These are phyloP conservation scores for Suhomyces chickasaworum DNA, from an alignment of 1,139 yeast genomes.

Conservation along the genomic window DNA sequence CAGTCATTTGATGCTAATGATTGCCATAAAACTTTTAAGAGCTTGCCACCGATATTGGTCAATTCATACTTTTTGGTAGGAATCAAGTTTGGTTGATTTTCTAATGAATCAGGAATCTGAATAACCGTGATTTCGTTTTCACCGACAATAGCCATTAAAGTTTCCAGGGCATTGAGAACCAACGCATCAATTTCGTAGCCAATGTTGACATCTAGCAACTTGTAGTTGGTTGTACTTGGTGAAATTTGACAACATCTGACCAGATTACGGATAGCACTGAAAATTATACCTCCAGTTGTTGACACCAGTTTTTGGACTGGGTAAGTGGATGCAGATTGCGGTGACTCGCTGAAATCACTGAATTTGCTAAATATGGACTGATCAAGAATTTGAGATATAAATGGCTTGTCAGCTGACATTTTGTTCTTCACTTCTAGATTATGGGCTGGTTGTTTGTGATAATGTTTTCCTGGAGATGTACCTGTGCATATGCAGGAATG, in stretches of 20 bases:
- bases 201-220: constrained; percentile 16
- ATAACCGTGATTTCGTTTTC: constrained; percentile 28
- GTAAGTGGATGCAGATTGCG: not conserved
- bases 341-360: not conserved
- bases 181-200: constrained; percentile 28
- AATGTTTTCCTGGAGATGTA: not conserved
- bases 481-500: not conserved
- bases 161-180: constrained; percentile 32
- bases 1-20: constrained; percentile 29
- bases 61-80: constrained; percentile 22
- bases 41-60: constrained; percentile 19
- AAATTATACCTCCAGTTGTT: constrained; percentile 32
- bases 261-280: constrained; percentile 31
- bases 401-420: constrained; percentile 2
- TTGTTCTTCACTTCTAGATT: not conserved
- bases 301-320: constrained; percentile 14
- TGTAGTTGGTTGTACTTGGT: constrained; percentile 26
- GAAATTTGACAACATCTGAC: constrained; percentile 34
- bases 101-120: constrained; percentile 23
- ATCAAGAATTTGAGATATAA: constrained; percentile 9
- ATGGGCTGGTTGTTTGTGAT: not conserved
- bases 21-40: constrained; percentile 39
- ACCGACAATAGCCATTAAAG: constrained; percentile 39
- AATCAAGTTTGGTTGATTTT: constrained; percentile 5
- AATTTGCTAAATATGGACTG: constrained; percentile 12